Evolutionary conservation across 2,329 filamentous ascomycete species (phyloP), one percentile per base, ranked within the genome.

Genomic region (Penicillium thymicola): DNA sequence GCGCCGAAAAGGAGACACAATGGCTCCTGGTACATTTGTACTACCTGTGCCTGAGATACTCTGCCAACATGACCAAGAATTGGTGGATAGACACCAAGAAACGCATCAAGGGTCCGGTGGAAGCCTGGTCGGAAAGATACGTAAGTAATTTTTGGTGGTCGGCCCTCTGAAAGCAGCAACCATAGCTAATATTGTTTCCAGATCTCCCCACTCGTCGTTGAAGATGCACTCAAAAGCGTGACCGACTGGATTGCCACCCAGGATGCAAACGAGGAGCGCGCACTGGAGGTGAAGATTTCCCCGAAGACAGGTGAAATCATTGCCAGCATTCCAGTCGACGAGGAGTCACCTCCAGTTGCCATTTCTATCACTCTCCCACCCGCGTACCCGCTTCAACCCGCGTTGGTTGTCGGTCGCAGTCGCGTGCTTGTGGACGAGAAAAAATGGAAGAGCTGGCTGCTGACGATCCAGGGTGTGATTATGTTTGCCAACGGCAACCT

Each of bases 371-470:
- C 84, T 6, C 81, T 99, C 0, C 93, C 93, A 0, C 78, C 85
- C 2, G 87, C 86, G 40, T 99, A 95, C 68, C 94, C 94, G 0
- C 83, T 99, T 9, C 86, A 91, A 25, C 82, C 84, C 1, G 90
- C 95, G 1, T 80, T 84, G 9, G 92, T 97, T 0, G 80, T 86
- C 3, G 87, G 91, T 9, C 78, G 92, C 21, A 90, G 89, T 65
- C 87, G 93, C 13, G 91, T 97, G 2, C 91, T 90, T 0, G 90
- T 97, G 27, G 88, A 87, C 58, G 92, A 97, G 69, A 87, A 87
- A 73, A 96, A 94, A 70, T 99, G 94, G 93, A 87, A 91, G 73
- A 88, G 83, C 59, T 97, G 93, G 92, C 81, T 97, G 59, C 82
- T 90, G 67, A 91, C 87, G 8, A 93, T 90, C 4, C 90, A 97